A percentile compares a stretch with the other conserved stretches of the same genome.
Conservation (phyloP, 1,139 yeast genomes). For the Hanseniaspora uvarum region DNA sequence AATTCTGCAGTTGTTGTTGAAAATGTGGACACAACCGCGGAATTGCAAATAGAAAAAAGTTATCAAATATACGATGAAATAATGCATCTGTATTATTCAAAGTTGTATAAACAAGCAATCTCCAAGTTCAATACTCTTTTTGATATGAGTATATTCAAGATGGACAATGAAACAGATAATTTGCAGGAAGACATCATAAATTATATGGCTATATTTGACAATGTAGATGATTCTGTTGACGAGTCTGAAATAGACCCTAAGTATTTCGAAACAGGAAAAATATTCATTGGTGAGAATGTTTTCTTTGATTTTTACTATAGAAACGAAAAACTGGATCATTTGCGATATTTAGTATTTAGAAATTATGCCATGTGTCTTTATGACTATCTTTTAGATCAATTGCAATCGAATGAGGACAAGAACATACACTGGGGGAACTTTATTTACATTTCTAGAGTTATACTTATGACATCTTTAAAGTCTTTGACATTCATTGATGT, state of each 20-base stretch:
- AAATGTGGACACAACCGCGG: slow-evolving; percentile 54
- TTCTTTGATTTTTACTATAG: slow-evolving; percentile 39
- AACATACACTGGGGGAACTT: slow-evolving; percentile 34
- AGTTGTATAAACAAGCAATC: slow-evolving; percentile 43
- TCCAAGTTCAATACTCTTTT: slow-evolving; percentile 53
- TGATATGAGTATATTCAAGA: slow-evolving; percentile 53
- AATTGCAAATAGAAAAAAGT: slow-evolving; percentile 75
- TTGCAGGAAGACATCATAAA: background rate
- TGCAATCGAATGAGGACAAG: slow-evolving; percentile 26
- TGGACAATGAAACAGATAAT: slow-evolving; percentile 28
- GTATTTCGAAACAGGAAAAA: background rate
- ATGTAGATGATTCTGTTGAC: background rate
- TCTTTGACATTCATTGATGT: slow-evolving; percentile 7
- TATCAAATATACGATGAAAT: slow-evolving; percentile 67
- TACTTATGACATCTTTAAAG: slow-evolving; percentile 23
- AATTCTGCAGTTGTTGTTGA: slow-evolving; percentile 25
- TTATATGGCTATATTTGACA: background rate
- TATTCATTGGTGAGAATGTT: slow-evolving; percentile 18
- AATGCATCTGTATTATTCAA: slow-evolving; percentile 46
- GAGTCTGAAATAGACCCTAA: background rate
- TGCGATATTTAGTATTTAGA: slow-evolving; percentile 68
- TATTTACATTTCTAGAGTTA: slow-evolving; percentile 47
- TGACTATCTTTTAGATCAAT: slow-evolving; percentile 35
- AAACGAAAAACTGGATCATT: slow-evolving; percentile 61
- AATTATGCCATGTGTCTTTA: slow-evolving; percentile 70